A percentile compares a stretch with the other conserved stretches of the same genome.
phyloP scores from a whole-genome alignment of 208 protist species.

The Trypanosoma cruzi region DNA sequence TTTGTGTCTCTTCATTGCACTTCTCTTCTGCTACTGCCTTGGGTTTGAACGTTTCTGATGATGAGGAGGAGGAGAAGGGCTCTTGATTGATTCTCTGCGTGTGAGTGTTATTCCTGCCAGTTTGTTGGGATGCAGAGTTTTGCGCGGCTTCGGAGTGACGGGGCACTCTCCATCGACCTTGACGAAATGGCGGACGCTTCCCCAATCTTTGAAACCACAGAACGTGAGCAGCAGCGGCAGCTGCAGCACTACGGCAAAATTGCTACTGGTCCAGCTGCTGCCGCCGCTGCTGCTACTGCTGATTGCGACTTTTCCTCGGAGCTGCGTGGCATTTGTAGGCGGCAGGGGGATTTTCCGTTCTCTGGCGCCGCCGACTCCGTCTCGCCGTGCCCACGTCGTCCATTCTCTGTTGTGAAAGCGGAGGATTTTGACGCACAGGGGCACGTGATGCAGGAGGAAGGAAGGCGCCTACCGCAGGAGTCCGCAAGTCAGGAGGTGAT shows the following conservation, averaged over 20 bases:
- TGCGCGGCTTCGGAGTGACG: conserved; percentile 13
- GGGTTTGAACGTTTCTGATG: background rate
- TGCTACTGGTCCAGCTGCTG: background rate
- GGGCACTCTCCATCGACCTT: conserved; percentile 17
- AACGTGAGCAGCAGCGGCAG: background rate
- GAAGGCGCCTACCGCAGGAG: conserved; percentile 4
- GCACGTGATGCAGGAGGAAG: conserved; percentile 22
- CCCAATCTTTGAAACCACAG: background rate
- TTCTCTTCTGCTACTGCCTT: background rate
- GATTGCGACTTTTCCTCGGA: conserved; percentile 1
- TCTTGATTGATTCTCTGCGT: background rate
- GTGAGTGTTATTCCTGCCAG: background rate
- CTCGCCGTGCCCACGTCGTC: background rate
- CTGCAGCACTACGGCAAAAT: too few relatives aligned
- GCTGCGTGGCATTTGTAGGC: conserved; percentile 7
- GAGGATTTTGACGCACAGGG: conserved; percentile 13
- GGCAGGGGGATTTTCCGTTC: conserved; percentile 11
- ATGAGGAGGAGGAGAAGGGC: background rate
- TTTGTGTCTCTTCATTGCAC: too few relatives aligned
- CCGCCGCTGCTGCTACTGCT: background rate
- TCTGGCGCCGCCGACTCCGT: background rate
- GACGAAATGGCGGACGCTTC: background rate
- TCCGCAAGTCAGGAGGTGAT: conserved; percentile 52
- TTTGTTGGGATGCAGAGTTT: background rate
- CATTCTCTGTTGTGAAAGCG: background rate